phyloP scores from a whole-genome alignment of 805 yeast genomes.

The Kazachstania taianensis region DNA sequence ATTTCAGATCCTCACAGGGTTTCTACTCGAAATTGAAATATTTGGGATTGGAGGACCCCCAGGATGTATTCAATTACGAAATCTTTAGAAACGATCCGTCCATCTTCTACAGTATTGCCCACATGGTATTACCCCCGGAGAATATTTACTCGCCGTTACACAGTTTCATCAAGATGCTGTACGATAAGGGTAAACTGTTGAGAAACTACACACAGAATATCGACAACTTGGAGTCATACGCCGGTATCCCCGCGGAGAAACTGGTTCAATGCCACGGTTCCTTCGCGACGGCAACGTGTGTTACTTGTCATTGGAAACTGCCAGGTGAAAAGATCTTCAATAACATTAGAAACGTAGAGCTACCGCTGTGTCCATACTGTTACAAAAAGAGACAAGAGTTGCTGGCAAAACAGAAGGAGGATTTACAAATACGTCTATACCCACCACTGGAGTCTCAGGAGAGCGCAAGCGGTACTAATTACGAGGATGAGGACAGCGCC shows the following conservation, averaged over 20 bases:
- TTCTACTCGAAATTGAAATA: conserved; percentile 59
- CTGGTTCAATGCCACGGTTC: conserved; percentile 89
- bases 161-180: conserved; percentile 60
- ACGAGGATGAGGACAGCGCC: background rate
- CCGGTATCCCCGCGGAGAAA: conserved; percentile 56
- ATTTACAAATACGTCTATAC: too few species aligned
- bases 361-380: conserved; percentile 70
- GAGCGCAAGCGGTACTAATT: background rate
- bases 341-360: conserved; percentile 45
- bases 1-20: conserved; percentile 80
- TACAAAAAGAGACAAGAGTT: conserved; percentile 32
- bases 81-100: conserved; percentile 64
- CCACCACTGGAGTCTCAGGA: background rate
- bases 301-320: conserved; percentile 57
- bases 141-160: conserved; percentile 64
- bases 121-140: conserved; percentile 70
- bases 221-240: conserved; percentile 72
- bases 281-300: conserved; percentile 77
- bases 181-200: conserved; percentile 64
- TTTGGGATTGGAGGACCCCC: conserved; percentile 75
- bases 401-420: background rate
- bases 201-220: conserved; percentile 87
- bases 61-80: conserved; percentile 71
- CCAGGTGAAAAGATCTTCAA: conserved; percentile 57
- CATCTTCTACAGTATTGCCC: conserved; percentile 75